Evolutionary conservation across 306 rosid genomes (phyloP).

Genomic region (Abrus precatorius): DNA sequence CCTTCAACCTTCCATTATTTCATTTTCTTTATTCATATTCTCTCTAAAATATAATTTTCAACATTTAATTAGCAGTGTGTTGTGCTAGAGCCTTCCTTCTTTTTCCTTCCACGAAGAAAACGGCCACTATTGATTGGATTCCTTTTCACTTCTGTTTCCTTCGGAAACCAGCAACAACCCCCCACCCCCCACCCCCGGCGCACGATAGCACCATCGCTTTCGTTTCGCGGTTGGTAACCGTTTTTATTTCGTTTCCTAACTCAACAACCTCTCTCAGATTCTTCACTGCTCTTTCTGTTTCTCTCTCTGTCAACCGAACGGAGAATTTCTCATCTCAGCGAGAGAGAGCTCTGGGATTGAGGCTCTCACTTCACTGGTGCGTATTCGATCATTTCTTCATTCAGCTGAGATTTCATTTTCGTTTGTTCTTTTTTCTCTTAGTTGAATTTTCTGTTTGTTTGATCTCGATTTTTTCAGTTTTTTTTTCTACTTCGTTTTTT

Average conservation of each 20-base stretch:
- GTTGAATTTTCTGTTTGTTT: neutral
- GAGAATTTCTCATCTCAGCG: constrained; percentile 9
- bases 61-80: neutral
- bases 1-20: constrained; percentile 6
- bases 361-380: constrained; percentile 35
- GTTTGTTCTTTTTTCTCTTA: neutral
- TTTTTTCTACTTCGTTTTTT: neutral
- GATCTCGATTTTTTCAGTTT: constrained; percentile 23
- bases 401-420: neutral
- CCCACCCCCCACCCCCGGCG: constrained; percentile 30
- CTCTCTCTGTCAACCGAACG: neutral
- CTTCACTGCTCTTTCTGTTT: neutral
- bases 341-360: constrained; percentile 10
- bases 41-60: neutral
- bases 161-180: constrained; percentile 30
- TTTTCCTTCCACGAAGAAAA: neutral
- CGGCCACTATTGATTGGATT: neutral
- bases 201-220: constrained; percentile 38
- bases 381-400: neutral
- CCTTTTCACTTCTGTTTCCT: constrained; percentile 25
- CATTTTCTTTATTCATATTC: neutral
- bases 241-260: neutral
- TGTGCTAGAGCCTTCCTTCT: neutral
- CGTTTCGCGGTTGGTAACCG: constrained; percentile 1
- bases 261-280: neutral